A percentile compares a stretch with the other conserved stretches of the same genome.
Conservation (phyloP, 768 basidiomycete species). For the Serpula lacrymans region DNA sequence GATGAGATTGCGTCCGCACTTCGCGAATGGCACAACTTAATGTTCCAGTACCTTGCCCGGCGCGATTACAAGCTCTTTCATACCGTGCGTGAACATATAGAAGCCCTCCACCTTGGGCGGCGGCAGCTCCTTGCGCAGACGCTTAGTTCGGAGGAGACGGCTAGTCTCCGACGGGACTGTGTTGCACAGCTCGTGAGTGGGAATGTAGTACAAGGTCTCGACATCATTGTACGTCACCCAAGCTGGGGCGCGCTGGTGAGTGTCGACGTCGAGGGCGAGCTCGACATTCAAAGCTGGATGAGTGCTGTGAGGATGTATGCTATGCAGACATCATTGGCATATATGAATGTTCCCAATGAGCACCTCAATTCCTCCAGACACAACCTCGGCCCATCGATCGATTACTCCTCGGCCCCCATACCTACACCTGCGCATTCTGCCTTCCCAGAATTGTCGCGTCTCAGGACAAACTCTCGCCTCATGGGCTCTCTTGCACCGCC, state of each 20-base stretch:
- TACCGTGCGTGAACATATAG: slow-evolving; percentile 83
- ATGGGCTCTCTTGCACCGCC: slow-evolving; percentile 30
- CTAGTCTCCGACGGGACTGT: slow-evolving; percentile 78
- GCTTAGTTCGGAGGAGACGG: slow-evolving; percentile 82
- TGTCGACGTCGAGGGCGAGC: slow-evolving; percentile 84
- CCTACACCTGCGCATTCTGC: slow-evolving; percentile 68
- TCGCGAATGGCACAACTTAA: slow-evolving; percentile 91
- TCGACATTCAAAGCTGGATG: slow-evolving; percentile 80
- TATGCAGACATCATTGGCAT: slow-evolving; percentile 81
- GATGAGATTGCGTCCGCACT: slow-evolving; percentile 97
- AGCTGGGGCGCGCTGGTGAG: slow-evolving; percentile 86
- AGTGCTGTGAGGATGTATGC: slow-evolving; percentile 90
- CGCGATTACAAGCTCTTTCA: slow-evolving; percentile 90
- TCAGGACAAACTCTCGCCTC: slow-evolving; percentile 30
- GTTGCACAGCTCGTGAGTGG: slow-evolving; percentile 84
- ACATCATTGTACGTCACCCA: slow-evolving; percentile 95
- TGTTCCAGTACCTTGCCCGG: slow-evolving; percentile 87
- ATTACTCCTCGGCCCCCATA: slow-evolving; percentile 45
- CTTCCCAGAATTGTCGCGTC: slow-evolving; percentile 52
- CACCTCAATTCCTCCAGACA: slow-evolving; percentile 30
- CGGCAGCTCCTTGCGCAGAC: slow-evolving; percentile 87
- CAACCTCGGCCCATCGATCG: slow-evolving; percentile 40
- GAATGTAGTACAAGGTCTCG: slow-evolving; percentile 88
- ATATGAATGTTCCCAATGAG: slow-evolving; percentile 53
- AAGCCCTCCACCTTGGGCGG: slow-evolving; percentile 87